Conservation (phyloP, 257 asterid species). For the Hygrophila difformis region DNA sequence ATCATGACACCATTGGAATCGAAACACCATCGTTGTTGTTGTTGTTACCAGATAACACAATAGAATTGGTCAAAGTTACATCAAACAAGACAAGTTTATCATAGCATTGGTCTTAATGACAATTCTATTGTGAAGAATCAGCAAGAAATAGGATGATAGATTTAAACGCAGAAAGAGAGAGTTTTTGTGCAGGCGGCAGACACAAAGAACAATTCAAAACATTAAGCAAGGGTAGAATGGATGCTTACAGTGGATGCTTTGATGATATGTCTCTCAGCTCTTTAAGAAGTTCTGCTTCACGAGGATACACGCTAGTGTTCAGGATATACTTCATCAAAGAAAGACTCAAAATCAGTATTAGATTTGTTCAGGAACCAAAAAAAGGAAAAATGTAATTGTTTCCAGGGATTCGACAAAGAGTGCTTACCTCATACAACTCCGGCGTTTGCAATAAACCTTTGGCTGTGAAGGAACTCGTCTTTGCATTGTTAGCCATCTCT, state of each 20-base stretch:
- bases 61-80: too few species aligned
- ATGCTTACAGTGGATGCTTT: conserved; percentile 31
- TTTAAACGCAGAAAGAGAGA: neutral
- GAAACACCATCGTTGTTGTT: too few species aligned
- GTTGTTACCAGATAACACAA: too few species aligned
- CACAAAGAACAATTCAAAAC: neutral
- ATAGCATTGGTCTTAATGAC: too few species aligned
- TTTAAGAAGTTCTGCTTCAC: conserved; percentile 38
- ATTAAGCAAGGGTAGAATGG: neutral
- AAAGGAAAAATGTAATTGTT: neutral
- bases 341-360: neutral
- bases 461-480: neutral
- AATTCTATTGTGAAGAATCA: too few species aligned
- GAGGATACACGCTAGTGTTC: conserved; percentile 47
- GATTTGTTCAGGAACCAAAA: neutral
- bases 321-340: conserved; percentile 27
- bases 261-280: conserved; percentile 41
- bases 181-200: neutral
- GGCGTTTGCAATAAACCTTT: conserved; percentile 32
- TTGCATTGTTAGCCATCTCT: conserved; percentile 25
- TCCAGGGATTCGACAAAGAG: neutral
- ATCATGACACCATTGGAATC: too few species aligned
- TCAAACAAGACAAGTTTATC: too few species aligned
- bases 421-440: conserved; percentile 28
- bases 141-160: too few species aligned